phyloP scores from a whole-genome alignment of 2,329 filamentous ascomycete species.

The Pseudogymnoascus sp. region DNA sequence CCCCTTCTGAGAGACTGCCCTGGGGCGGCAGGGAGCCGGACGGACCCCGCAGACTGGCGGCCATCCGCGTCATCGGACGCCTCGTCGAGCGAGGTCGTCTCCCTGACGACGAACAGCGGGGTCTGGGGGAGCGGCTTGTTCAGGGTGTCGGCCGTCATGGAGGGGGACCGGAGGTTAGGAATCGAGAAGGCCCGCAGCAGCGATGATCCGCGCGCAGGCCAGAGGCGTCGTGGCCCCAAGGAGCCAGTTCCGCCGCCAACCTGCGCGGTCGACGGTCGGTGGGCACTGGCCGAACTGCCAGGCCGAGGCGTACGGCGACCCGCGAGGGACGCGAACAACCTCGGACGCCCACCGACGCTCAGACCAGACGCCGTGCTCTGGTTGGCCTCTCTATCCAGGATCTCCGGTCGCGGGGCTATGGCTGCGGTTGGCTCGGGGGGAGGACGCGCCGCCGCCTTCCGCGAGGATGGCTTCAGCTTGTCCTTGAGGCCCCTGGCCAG shows the following conservation, averaged over 20 bases:
- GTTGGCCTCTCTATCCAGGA: neutral
- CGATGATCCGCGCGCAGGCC: neutral
- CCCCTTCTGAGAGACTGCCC: neutral
- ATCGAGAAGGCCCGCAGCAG: neutral
- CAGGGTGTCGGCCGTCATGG: neutral
- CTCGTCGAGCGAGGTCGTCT: neutral
- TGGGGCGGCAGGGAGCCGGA: neutral
- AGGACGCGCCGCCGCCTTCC: neutral
- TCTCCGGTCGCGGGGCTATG: neutral
- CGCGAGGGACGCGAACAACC: neutral
- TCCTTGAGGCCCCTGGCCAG: neutral
- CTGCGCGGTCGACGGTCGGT: neutral
- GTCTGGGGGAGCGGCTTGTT: neutral
- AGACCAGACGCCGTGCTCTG: neutral
- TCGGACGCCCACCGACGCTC: neutral
- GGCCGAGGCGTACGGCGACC: neutral
- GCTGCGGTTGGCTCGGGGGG: neutral
- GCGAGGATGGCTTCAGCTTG: neutral
- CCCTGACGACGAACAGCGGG: neutral
- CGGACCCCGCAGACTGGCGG: neutral
- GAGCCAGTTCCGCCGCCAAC: neutral
- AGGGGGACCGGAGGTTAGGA: neutral
- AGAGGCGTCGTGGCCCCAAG: neutral
- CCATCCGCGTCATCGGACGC: neutral
- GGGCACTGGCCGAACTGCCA: neutral